Conservation (phyloP, 331 rosid genomes). For the Telfairia occidentalis region DNA sequence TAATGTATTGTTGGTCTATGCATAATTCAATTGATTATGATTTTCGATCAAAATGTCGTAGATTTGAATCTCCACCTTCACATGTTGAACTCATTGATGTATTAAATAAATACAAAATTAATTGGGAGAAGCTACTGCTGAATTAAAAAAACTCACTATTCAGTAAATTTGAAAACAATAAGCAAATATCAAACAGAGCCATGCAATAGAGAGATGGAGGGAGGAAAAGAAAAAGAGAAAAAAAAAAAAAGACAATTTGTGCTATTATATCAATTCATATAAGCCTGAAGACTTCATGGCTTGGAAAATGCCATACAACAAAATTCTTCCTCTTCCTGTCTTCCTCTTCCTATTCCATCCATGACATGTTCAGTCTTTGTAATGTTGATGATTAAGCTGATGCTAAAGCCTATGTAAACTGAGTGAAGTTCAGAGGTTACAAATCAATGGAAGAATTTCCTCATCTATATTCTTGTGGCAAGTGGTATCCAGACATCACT, state of each 20-base stretch:
- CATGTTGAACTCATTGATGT: too few relatives aligned
- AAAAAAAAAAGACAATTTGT: background rate
- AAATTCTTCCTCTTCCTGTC: background rate
- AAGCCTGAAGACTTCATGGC: constrained; percentile 1
- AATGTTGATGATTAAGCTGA: background rate
- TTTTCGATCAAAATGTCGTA: too few relatives aligned
- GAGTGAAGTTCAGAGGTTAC: background rate
- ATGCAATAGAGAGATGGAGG: background rate
- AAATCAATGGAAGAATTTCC: background rate
- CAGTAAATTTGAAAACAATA: too few relatives aligned
- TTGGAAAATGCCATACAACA: background rate
- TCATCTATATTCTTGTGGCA: constrained; percentile 74
- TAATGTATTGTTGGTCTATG: too few relatives aligned
- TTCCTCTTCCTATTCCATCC: background rate
- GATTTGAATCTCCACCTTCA: too few relatives aligned
- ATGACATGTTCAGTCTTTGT: background rate
- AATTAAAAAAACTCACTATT: too few relatives aligned
- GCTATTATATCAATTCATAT: background rate
- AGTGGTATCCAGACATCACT: constrained; percentile 59
- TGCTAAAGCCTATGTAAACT: background rate
- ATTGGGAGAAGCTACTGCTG: too few relatives aligned
- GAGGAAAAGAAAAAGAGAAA: too few relatives aligned
- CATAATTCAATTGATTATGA: too few relatives aligned
- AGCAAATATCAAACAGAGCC: too few relatives aligned
- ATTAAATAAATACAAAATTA: too few relatives aligned